phyloP scores from a whole-genome alignment of 2,329 filamentous ascomycete genomes.

The Claviceps monticola region DNA sequence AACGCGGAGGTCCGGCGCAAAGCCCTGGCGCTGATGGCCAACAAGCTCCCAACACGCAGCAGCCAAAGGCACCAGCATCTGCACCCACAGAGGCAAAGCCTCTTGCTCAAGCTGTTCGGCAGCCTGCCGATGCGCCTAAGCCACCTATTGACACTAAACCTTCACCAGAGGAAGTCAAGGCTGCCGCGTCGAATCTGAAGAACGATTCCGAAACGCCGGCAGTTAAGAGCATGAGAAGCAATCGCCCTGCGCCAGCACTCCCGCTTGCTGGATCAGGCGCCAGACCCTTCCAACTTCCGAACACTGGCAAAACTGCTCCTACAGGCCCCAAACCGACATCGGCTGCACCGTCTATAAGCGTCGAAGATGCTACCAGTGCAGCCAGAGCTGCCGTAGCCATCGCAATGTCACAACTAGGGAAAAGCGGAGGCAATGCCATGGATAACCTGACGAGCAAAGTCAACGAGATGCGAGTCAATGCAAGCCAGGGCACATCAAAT shows the following conservation, averaged over 20 bases:
- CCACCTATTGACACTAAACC: conserved; percentile 58
- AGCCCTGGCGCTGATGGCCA: conserved; percentile 25
- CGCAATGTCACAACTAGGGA: conserved; percentile 59
- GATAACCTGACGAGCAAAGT: conserved; percentile 65
- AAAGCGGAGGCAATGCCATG: conserved; percentile 33
- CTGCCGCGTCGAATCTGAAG: conserved; percentile 27
- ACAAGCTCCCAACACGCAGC: conserved; percentile 34
- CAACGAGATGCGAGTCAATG: conserved; percentile 60
- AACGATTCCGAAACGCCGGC: conserved; percentile 25
- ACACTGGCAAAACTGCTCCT: conserved; percentile 13
- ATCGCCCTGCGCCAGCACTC: conserved; percentile 50
- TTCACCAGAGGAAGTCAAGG: conserved; percentile 30
- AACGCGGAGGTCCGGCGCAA: conserved; percentile 34
- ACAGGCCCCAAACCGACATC: conserved; percentile 23
- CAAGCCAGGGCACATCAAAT: conserved; percentile 34
- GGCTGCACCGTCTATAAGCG: conserved; percentile 23
- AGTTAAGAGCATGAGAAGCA: conserved; percentile 19
- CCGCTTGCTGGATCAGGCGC: conserved; percentile 39
- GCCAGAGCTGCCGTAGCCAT: conserved; percentile 67
- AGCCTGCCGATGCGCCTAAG: conserved; percentile 39
- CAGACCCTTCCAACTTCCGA: conserved; percentile 24
- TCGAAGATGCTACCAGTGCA: conserved; percentile 57
- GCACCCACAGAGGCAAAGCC: conserved; percentile 40
- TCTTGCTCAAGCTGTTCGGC: conserved; percentile 30
- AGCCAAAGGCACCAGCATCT: conserved; percentile 32